Base-by-base conservation (phyloP, 2,329 filamentous ascomycete species). In the Colletotrichum coccodes region DNA sequence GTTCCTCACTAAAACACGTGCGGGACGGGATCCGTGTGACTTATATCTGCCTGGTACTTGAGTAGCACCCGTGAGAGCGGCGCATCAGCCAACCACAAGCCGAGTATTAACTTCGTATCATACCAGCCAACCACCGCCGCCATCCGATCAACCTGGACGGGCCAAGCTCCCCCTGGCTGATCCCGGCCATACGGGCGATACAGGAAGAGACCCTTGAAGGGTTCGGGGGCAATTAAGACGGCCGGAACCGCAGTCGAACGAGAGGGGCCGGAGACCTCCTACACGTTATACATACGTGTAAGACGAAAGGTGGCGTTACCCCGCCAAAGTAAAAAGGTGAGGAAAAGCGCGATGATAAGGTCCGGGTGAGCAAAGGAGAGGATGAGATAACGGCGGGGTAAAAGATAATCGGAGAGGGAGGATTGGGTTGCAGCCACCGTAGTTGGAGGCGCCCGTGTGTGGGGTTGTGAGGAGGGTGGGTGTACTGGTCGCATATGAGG, bases 371-470 rank as follows among this genome's bases (percentile, higher is more conserved):
- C 30, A 14, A 44, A 46, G 40, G 30, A 40, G 40, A 42, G 54
- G 34, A 38, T 40, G 30, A 70, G 67, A 70, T 70, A 70, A 68
- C 67, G 67, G 67, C 67, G 67, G 67, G 67, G 67, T 68, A 68
- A 68, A 14, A 53, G 49, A 60, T 60, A 66, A 40, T 69, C 30
- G 56, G 18, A 32, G 57, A 18, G 34, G 34, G 64, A 63, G 32
- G 64, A 56, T 32, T 53, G 47, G 54, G 56, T 56, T 46, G 61
- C 61, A 68, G 65, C 46, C 50, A 58, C 21, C 52, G 47, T 11
- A 26, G 52, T 64, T 53, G 53, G 60, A 68, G 65, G 56, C 53
- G 47, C 53, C 32, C 60, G 60, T 21, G 60, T 56, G 65, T 65
- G 65, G 65, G 65, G 65, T 47, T 46, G 21, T 40, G 47, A 57